These are phyloP conservation scores for Glarea lozoyensis DNA, from an alignment of 495 filamentous ascomycete species.

Conservation along the genomic window DNA sequence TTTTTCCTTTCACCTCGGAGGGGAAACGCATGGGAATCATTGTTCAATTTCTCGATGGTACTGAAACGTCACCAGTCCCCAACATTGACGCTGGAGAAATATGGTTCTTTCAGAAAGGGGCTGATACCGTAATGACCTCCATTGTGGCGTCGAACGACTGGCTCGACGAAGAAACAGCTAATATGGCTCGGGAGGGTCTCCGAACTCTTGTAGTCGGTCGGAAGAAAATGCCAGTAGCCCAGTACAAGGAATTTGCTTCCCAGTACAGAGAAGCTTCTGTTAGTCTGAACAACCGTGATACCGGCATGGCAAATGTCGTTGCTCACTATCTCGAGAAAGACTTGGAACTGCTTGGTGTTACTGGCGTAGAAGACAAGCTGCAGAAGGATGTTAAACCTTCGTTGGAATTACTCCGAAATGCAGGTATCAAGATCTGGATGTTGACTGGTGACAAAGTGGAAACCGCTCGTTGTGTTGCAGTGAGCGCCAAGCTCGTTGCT, in stretches of 20 bases:
- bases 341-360: conserved; percentile 88
- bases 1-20: conserved; percentile 97
- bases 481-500: conserved; percentile 89
- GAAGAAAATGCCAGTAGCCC: conserved; percentile 62
- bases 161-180: conserved; percentile 96
- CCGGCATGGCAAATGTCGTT: conserved; percentile 69
- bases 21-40: conserved; percentile 99
- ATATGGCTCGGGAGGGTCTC: conserved; percentile 96
- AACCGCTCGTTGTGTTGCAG: conserved; percentile 92
- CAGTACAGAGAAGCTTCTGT: conserved; percentile 74
- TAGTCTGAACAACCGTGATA: conserved; percentile 68
- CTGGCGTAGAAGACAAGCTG: conserved; percentile 94
- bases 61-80: conserved; percentile 29
- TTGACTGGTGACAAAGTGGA: conserved; percentile 98
- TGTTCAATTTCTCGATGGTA: conserved; percentile 62
- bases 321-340: conserved; percentile 77
- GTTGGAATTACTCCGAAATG: conserved; percentile 89
- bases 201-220: conserved; percentile 90
- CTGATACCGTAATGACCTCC: conserved; percentile 91
- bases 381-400: conserved; percentile 93
- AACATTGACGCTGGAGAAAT: conserved; percentile 53
- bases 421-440: conserved; percentile 99
- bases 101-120: conserved; percentile 99
- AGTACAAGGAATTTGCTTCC: conserved; percentile 70
- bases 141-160: conserved; percentile 96